phyloP scores from a whole-genome alignment of 495 filamentous ascomycete genomes.

The Penicillium malachiteum region DNA sequence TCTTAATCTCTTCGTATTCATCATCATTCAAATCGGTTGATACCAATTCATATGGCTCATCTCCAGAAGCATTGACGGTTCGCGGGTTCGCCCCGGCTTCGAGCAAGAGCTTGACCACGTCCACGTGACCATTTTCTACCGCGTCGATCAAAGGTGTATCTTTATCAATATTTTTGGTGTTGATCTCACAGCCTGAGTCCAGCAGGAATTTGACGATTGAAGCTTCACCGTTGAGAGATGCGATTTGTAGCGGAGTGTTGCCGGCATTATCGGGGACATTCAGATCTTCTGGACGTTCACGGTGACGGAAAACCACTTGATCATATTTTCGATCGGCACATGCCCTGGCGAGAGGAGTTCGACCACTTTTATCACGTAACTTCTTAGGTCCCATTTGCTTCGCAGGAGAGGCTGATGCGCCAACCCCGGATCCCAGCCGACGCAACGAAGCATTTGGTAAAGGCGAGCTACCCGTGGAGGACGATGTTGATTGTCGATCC shows the following conservation, averaged over 20 bases:
- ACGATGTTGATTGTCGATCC: slow-evolving; percentile 71
- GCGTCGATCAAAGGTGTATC: slow-evolving; percentile 96
- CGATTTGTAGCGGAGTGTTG: slow-evolving; percentile 91
- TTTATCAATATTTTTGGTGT: slow-evolving; percentile 77
- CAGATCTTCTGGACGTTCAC: slow-evolving; percentile 79
- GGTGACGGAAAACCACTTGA: slow-evolving; percentile 61
- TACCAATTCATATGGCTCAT: slow-evolving; percentile 83
- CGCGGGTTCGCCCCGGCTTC: slow-evolving; percentile 86
- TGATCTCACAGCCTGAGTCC: slow-evolving; percentile 75
- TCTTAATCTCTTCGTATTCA: slow-evolving; percentile 58
- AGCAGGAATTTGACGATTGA: slow-evolving; percentile 74
- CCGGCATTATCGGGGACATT: slow-evolving; percentile 89
- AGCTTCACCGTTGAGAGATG: slow-evolving; percentile 75
- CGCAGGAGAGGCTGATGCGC: slow-evolving; percentile 60
- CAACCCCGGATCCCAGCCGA: slow-evolving; percentile 58
- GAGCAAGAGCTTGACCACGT: slow-evolving; percentile 83
- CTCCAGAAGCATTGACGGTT: slow-evolving; percentile 78
- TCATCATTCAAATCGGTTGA: slow-evolving; percentile 68
- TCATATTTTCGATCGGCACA: slow-evolving; percentile 77
- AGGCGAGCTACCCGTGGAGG: slow-evolving; percentile 68
- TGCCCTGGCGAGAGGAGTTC: slow-evolving; percentile 79
- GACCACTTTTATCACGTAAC: slow-evolving; percentile 79
- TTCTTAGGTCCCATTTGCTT: slow-evolving; percentile 73
- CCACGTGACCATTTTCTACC: slow-evolving; percentile 88
- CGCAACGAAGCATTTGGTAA: slow-evolving; percentile 66